These are phyloP conservation scores for Bromus sterilis DNA, from an alignment of 176 grass and related monocot genomes.

Conservation along the genomic window DNA sequence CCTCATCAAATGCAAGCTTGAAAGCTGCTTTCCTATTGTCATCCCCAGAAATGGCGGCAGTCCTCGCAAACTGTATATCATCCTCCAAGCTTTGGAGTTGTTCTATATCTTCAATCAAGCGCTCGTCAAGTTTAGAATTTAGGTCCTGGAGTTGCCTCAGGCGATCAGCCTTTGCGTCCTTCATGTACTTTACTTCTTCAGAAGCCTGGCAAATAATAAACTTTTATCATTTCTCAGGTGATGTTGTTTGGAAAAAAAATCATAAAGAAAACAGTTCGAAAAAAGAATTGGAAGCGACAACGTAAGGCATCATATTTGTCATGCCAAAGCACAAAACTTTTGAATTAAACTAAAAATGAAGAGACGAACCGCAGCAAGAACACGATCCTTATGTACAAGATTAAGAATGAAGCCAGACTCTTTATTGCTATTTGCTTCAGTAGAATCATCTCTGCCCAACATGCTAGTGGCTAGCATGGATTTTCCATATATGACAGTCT, in stretches of 20 bases:
- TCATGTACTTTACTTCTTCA: slow-evolving; percentile 83
- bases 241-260: slow-evolving; percentile 1
- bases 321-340: slow-evolving; percentile 13
- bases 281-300: neutral
- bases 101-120: slow-evolving; percentile 49
- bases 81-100: slow-evolving; percentile 75
- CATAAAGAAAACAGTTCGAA: neutral
- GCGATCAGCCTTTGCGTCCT: slow-evolving; percentile 59
- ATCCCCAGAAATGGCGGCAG: slow-evolving; percentile 66
- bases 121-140: slow-evolving; percentile 63
- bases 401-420: slow-evolving; percentile 84
- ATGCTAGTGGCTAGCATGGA: slow-evolving; percentile 77
- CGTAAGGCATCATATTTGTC: neutral
- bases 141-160: slow-evolving; percentile 88
- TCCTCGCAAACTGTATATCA: slow-evolving; percentile 74
- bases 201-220: slow-evolving; percentile 47
- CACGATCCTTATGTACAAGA: slow-evolving; percentile 87
- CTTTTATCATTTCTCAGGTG: neutral
- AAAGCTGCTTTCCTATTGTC: slow-evolving; percentile 75
- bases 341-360: slow-evolving; percentile 17
- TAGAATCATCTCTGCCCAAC: slow-evolving; percentile 58
- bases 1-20: slow-evolving; percentile 82
- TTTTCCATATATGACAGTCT: slow-evolving; percentile 84
- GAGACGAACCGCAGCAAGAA: slow-evolving; percentile 59
- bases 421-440: slow-evolving; percentile 56